A percentile compares a stretch with the other conserved stretches of the same genome.
Conservation (phyloP, 176 grass and related monocot species). For the Guadua angustifolia region DNA sequence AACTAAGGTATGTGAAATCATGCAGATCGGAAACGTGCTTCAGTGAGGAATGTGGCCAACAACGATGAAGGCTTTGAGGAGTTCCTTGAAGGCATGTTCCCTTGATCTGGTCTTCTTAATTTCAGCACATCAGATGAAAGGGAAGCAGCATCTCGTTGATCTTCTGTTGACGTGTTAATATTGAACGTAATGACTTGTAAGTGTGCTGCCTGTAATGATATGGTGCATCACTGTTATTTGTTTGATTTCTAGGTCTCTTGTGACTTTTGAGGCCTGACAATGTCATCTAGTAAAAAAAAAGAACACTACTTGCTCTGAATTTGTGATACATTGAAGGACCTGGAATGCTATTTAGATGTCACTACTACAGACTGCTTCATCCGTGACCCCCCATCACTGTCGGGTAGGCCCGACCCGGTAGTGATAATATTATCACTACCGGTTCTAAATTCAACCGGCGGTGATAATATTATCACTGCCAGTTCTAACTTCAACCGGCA, state of each 20-base stretch:
- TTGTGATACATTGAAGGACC: not conserved
- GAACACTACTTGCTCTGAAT: not conserved
- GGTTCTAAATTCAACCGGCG: no score
- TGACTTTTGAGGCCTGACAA: not conserved
- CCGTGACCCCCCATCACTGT: no score
- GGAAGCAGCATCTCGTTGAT: not conserved
- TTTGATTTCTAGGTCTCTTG: not conserved
- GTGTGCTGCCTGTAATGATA: slow-evolving; percentile 10
- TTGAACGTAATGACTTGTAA: not conserved
- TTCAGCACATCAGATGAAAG: not conserved
- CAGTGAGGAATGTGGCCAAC: slow-evolving; percentile 15
- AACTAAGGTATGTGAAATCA: slow-evolving; percentile 6
- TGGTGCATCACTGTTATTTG: not conserved
- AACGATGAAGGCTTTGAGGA: slow-evolving; percentile 70
- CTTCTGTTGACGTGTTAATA: slow-evolving; percentile 8
- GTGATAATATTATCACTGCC: no score
- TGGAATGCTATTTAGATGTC: slow-evolving; percentile 1
- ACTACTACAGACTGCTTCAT: no score
- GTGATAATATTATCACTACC: no score
- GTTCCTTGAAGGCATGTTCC: slow-evolving; percentile 88
- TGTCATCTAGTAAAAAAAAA: not conserved
- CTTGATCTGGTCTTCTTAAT: slow-evolving; percentile 40
- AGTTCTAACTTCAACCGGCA: no score
- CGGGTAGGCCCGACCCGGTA: no score
- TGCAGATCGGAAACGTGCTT: slow-evolving; percentile 47